Evolutionary conservation across 352 stramenopile species (phyloP).

Genomic region (Phytophthora sojae): DNA sequence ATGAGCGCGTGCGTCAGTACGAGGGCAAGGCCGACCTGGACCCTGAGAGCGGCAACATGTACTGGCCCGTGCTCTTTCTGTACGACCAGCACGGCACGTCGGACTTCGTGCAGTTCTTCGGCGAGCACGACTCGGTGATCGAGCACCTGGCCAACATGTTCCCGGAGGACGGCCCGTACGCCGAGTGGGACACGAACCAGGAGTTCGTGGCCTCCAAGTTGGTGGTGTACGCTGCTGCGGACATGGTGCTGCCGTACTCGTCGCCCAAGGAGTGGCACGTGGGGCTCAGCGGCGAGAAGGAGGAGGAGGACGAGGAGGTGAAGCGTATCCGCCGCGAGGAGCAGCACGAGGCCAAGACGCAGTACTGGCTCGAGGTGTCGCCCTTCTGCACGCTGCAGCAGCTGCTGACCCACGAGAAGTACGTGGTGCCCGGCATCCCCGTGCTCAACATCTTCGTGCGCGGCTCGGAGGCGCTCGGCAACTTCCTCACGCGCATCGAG

Average conservation of each 20-base stretch:
- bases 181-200: constrained; percentile 76
- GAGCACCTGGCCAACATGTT: constrained; percentile 92
- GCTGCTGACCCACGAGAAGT: constrained; percentile 75
- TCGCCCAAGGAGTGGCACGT: constrained; percentile 79
- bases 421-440: constrained; percentile 85
- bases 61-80: constrained; percentile 86
- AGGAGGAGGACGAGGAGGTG: constrained; percentile 75
- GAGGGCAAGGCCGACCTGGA: constrained; percentile 85
- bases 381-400: constrained; percentile 82
- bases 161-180: constrained; percentile 84
- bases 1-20: constrained; percentile 85
- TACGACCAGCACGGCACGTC: constrained; percentile 88
- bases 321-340: constrained; percentile 70
- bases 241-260: constrained; percentile 77
- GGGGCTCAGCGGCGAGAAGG: constrained; percentile 73
- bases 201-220: constrained; percentile 83
- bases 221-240: constrained; percentile 74
- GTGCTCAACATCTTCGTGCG: constrained; percentile 88
- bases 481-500: constrained; percentile 79
- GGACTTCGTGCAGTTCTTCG: constrained; percentile 86
- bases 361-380: constrained; percentile 81
- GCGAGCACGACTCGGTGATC: constrained; percentile 82
- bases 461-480: constrained; percentile 59
- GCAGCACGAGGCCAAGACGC: constrained; percentile 78
- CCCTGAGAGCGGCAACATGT: constrained; percentile 62